Evolutionary conservation across 306 rosid species (phyloP), one percentile per base, ranked within the genome.

Genomic region (Ochetophila trinervis): DNA sequence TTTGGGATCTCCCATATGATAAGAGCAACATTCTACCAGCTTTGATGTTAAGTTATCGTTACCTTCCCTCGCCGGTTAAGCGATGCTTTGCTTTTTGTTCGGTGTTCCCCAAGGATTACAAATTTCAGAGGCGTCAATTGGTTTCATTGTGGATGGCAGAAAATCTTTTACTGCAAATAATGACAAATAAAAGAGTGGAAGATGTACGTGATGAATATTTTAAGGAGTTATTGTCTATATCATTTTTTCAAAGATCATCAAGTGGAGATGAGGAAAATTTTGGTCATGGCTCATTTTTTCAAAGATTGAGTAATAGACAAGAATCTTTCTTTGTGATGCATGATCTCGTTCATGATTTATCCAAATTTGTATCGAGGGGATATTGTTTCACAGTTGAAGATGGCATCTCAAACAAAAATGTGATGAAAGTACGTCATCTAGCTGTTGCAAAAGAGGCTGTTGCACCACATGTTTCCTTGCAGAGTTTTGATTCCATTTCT

Each of bases 141-240:
- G 18, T 59, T 7, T 20, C 48, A 0, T 23, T 56, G 1, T 66
- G 78, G 72, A 65, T 73, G 66, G 67, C 72, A 9, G 61, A 74
- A 53, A 50, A 32, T 64, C 47, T 64, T 32, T 49, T 64, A 45
- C 40, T 12, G 37, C 19, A 47, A 4, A 27, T 55, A 2, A 62
- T 23, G 4, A 23, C 9, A 4, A 44, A 62, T 23, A 62, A 24
- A 21, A 47, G 67, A 22, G 3, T 22, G 7, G 55, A 62, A 44
- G 55, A 44, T 45, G 32, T 27, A 27, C 3, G 32, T 27, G 32
- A 27, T 27, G 32, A 27, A 27, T 27, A 27, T 27, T 27, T 62
- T 24, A 9, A 15, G n/a, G 60, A 59, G 3, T 21, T 73, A 13
- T 21, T 57, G 21, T 57, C 60, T 0, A 49, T 18, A 16, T 65